These are phyloP conservation scores for Parascedosporium putredinis DNA, from an alignment of 2,329 filamentous ascomycete genomes.

Conservation along the genomic window DNA sequence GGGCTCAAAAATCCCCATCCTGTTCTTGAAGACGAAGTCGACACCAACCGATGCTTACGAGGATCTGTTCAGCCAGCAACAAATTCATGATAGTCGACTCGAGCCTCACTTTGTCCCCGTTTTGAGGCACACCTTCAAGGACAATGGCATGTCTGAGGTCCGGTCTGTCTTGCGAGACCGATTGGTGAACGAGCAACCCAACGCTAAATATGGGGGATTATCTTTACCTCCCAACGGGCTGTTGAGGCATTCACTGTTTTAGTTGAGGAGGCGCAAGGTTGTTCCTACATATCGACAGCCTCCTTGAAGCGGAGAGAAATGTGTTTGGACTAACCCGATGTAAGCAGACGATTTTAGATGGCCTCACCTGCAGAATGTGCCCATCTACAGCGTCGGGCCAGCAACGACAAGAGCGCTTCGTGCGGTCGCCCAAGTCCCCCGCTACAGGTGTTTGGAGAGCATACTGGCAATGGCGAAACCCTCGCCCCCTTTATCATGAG, in stretches of 20 bases:
- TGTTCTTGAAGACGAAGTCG: constrained; percentile 72
- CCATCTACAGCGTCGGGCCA: constrained; percentile 70
- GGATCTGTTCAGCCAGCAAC: constrained; percentile 46
- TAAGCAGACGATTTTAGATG: constrained; percentile 20
- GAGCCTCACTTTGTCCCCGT: constrained; percentile 66
- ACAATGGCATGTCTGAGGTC: constrained; percentile 45
- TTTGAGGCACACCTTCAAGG: constrained; percentile 58
- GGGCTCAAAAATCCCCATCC: constrained; percentile 37
- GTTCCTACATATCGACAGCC: constrained; percentile 4
- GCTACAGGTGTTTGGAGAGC: constrained; percentile 61
- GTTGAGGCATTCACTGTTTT: constrained; percentile 66
- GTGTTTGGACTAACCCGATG: not conserved
- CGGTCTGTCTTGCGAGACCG: constrained; percentile 34
- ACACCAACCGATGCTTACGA: constrained; percentile 62
- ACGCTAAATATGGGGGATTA: constrained; percentile 57
- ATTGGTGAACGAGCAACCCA: constrained; percentile 26
- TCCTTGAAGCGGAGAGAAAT: not conserved
- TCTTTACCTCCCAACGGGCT: constrained; percentile 76
- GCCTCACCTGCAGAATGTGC: constrained; percentile 45
- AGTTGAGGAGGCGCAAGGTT: constrained; percentile 41
- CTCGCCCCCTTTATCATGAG: constrained; percentile 69
- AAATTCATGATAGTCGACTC: constrained; percentile 33
- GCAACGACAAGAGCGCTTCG: constrained; percentile 67
- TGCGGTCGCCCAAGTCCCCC: constrained; percentile 39
- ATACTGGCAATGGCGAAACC: constrained; percentile 75